phyloP scores from a whole-genome alignment of 257 asterid genomes.

The Nicotiana tabacum region DNA sequence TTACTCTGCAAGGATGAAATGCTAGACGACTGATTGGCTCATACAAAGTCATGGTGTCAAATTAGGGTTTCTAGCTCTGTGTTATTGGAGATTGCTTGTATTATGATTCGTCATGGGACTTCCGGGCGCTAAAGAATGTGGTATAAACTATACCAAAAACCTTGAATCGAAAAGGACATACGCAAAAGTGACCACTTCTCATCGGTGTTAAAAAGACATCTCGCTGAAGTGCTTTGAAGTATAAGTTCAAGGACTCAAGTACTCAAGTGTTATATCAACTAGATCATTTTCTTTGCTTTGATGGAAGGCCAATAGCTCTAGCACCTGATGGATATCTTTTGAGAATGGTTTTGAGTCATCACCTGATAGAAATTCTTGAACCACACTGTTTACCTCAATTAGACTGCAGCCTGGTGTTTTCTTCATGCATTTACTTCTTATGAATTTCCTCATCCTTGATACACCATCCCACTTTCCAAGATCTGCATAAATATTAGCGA shows the following conservation, averaged over 20 bases:
- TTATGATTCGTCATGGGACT: neutral
- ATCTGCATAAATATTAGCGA: constrained; percentile 72
- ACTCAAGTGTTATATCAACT: constrained; percentile 8
- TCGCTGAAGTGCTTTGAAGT: neutral
- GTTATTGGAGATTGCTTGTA: no score
- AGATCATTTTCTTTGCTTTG: constrained; percentile 25
- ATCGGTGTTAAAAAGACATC: neutral
- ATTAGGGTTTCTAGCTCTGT: no score
- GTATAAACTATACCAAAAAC: neutral
- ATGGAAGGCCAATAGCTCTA: constrained; percentile 42
- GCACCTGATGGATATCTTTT: constrained; percentile 30
- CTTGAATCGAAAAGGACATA: neutral
- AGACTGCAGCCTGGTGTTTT: constrained; percentile 13
- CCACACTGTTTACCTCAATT: constrained; percentile 54
- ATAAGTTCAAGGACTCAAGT: neutral
- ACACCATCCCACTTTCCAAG: constrained; percentile 76
- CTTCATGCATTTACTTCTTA: constrained; percentile 4
- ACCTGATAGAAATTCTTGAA: constrained; percentile 62
- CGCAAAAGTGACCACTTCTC: neutral
- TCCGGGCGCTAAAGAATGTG: neutral
- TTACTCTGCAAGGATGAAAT: no score
- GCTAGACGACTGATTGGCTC: no score
- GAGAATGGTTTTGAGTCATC: constrained; percentile 51
- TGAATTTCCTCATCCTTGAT: constrained; percentile 41
- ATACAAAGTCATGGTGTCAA: no score